phyloP scores from a whole-genome alignment of 1,284 basidiomycete genomes.

The Pholiota adiposa region DNA sequence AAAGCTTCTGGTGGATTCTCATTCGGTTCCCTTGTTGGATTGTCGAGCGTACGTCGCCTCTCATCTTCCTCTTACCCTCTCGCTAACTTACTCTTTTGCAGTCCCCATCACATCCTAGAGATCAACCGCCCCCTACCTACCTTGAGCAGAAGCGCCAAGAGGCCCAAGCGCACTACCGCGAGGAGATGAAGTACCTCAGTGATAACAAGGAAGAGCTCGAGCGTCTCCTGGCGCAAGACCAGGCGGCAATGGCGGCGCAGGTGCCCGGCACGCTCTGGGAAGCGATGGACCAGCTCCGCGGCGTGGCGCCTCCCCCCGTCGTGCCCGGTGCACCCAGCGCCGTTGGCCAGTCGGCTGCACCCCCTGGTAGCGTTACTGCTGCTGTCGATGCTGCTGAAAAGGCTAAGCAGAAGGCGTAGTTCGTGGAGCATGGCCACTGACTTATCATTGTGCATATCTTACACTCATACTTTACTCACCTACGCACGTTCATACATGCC shows the following conservation, averaged over 20 bases:
- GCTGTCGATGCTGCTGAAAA: conserved; percentile 2
- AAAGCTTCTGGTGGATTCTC: conserved; percentile 51
- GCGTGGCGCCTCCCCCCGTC: conserved; percentile 20
- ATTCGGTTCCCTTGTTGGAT: conserved; percentile 68
- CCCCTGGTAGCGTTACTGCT: not conserved
- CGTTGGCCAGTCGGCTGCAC: not conserved
- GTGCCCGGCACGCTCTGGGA: conserved; percentile 51
- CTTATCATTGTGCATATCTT: not conserved
- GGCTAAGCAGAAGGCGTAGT: conserved; percentile 6
- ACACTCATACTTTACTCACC: conserved; percentile 18
- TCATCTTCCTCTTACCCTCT: not conserved
- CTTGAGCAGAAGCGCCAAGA: conserved; percentile 90
- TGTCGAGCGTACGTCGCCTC: conserved; percentile 35
- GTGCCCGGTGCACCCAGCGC: not conserved
- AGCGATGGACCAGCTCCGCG: conserved; percentile 43
- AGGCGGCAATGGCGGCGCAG: conserved; percentile 66
- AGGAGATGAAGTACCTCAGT: conserved; percentile 88
- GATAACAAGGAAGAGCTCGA: conserved; percentile 86
- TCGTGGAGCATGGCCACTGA: not conserved
- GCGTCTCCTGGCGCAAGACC: conserved; percentile 80
- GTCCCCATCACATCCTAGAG: conserved; percentile 29
- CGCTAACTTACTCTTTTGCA: conserved; percentile 6
- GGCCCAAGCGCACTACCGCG: conserved; percentile 82
- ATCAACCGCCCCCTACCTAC: conserved; percentile 74
- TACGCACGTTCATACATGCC: not conserved